A percentile compares a stretch with the other conserved stretches of the same genome.
These are phyloP conservation scores for Acacia concinna DNA, from an alignment of 331 rosid species.

Conservation along the genomic window DNA sequence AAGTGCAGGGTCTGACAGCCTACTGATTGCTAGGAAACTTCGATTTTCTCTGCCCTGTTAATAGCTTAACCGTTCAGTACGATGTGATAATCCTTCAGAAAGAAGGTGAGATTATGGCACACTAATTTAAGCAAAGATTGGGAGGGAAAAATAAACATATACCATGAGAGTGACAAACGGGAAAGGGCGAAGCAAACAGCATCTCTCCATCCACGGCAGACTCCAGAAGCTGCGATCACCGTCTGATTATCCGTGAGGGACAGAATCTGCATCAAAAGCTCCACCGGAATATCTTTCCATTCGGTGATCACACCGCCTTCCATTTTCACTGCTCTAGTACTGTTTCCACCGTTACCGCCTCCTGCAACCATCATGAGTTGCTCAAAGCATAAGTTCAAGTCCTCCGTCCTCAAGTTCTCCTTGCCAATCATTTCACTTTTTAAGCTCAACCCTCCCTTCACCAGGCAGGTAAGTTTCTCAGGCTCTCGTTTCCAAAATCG, in stretches of 20 bases:
- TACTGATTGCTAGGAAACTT: constrained; percentile 13
- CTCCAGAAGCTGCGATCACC: constrained; percentile 63
- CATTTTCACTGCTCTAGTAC: constrained; percentile 46
- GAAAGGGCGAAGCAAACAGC: constrained; percentile 56
- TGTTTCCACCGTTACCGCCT: constrained; percentile 13
- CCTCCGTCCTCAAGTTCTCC: constrained; percentile 45
- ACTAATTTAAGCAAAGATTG: not conserved
- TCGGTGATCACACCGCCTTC: constrained; percentile 46
- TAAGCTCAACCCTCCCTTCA: constrained; percentile 15
- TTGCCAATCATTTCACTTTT: constrained; percentile 49
- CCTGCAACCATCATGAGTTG: constrained; percentile 58
- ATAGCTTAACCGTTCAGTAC: not conserved
- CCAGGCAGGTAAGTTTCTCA: not conserved
- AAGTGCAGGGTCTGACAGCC: not conserved
- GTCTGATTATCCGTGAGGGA: constrained; percentile 66
- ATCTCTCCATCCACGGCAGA: constrained; percentile 94
- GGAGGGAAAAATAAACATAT: not conserved
- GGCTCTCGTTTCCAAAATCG: constrained; percentile 31
- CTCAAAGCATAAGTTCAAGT: constrained; percentile 65
- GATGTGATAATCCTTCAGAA: not conserved
- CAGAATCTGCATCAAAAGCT: constrained; percentile 79
- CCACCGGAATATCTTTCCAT: constrained; percentile 90
- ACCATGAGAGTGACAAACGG: constrained; percentile 84
- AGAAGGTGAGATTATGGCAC: not conserved
- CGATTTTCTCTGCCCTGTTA: not conserved